Base-by-base conservation (phyloP, 139 green algal species). In the Bryopsis sp. region DNA sequence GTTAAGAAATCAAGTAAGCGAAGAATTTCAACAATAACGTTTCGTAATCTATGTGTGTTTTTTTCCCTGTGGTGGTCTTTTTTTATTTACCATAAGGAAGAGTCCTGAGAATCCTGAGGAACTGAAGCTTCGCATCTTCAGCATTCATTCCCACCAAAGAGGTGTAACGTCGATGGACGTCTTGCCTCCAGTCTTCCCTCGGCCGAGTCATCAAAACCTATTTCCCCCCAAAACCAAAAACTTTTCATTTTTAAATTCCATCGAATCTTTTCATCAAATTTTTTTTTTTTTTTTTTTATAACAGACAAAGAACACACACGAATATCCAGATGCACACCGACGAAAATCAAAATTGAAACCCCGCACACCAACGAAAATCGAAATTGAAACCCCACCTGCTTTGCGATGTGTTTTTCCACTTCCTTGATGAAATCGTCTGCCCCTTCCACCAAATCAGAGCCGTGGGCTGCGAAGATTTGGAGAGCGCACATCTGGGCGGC, bases 401-500 rank as follows among this genome's bases (percentile, higher is more conserved):
- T 84, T 28, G 80, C 80, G 67, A 92, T 77, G 70, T 77, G 90
- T 38, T 82, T 81, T 64, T 93, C 88, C 24, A 93, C 81, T 36
- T 72, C 85, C 0, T 60, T 31, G 47, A 89, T 79, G 39, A 93
- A 67, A 15, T 39, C 74, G 6, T 87, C 82, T 48, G 74, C 48
- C 62, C 86, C 76, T 39, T 87, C 72, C n/a, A 80, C 58, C 48
- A 92, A 73, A 24, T 77, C 80, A 7, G 81, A 73, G 0, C 84
- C 87, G 47, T 84, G 48, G 71, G 92, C 86, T 29, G 87, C 88
- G 62, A 92, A 83, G 62, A 89, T 82, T 76, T 95, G 89, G 48
- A 98, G 82, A 43, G 89, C 93, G 48, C 83, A 88, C 85, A 99
- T 91, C 82, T 97, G 89, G 26, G 85, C 84, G 3, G 92, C 92